A percentile compares a stretch with the other conserved stretches of the same genome.
Conservation (phyloP, 2,329 filamentous ascomycete genomes). For the Nigrograna mackinnonii region DNA sequence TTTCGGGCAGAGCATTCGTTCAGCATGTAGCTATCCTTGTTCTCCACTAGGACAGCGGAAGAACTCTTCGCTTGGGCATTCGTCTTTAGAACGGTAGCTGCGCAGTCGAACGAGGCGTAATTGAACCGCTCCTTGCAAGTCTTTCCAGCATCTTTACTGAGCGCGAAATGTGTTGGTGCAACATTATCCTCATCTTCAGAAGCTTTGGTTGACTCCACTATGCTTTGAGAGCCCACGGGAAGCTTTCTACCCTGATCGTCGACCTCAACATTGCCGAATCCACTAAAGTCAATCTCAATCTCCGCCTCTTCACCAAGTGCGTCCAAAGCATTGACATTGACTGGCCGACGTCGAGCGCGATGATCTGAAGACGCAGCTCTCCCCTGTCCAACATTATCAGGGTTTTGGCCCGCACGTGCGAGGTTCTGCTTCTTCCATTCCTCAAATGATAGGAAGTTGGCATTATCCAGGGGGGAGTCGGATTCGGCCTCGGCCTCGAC, state of each 20-base stretch:
- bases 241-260: conserved; percentile 19
- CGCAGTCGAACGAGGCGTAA: conserved; percentile 96
- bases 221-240: conserved; percentile 16
- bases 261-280: conserved; percentile 55
- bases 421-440: conserved; percentile 97
- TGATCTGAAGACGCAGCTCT: conserved; percentile 49
- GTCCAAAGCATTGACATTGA: conserved; percentile 70
- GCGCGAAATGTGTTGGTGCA: conserved; percentile 41
- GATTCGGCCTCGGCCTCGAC: conserved; percentile 60
- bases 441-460: conserved; percentile 93
- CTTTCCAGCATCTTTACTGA: conserved; percentile 91
- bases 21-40: conserved; percentile 98
- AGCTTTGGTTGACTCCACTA: conserved; percentile 17
- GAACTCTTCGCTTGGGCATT: conserved; percentile 85
- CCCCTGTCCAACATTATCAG: conserved; percentile 64
- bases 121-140: conserved; percentile 98
- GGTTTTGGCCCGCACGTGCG: conserved; percentile 80
- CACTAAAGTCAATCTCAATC: conserved; percentile 74
- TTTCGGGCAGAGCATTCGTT: conserved; percentile 84
- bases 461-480: conserved; percentile 71
- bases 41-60: conserved; percentile 88
- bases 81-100: conserved; percentile 89
- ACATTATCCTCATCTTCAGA: conserved; percentile 29
- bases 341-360: conserved; percentile 55
- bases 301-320: conserved; percentile 86